Conservation (phyloP, 108 stramenopile species). For the Schizochytrium sp. region DNA sequence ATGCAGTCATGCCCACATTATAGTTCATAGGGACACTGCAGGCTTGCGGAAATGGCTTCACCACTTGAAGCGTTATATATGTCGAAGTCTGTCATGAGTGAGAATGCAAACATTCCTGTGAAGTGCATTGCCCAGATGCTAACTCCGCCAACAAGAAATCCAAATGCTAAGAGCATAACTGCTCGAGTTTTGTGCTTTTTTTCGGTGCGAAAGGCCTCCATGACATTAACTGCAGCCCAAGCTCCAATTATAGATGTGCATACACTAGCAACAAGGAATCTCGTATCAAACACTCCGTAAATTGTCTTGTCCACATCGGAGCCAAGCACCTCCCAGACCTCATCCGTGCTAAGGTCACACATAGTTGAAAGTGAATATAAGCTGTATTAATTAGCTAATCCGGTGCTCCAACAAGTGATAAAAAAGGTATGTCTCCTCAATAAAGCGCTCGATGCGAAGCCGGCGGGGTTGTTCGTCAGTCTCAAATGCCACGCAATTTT, state of each 20-base stretch:
- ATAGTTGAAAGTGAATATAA: too few relatives aligned
- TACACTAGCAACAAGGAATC: background rate
- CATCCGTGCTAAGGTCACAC: too few relatives aligned
- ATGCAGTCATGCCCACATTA: background rate
- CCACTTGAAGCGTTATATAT: too few relatives aligned
- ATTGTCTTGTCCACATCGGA: background rate
- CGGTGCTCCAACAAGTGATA: too few relatives aligned
- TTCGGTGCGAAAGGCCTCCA: slow-evolving; percentile 31
- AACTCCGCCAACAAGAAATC: slow-evolving; percentile 8
- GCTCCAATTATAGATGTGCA: background rate
- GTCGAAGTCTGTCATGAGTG: background rate
- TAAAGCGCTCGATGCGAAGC: too few relatives aligned
- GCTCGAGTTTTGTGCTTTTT: background rate
- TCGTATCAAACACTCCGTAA: background rate
- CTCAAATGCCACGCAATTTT: too few relatives aligned
- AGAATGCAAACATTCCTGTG: background rate
- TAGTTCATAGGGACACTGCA: background rate
- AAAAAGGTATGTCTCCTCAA: too few relatives aligned
- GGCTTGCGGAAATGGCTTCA: too few relatives aligned
- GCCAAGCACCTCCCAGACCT: too few relatives aligned
- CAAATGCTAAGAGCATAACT: background rate
- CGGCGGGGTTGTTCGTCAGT: too few relatives aligned
- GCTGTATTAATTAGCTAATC: too few relatives aligned
- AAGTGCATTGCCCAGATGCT: slow-evolving; percentile 45
- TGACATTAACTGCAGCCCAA: background rate